Evolutionary conservation across 352 stramenopile species (phyloP), one percentile per base, ranked within the genome.

Genomic region (Globisporangium middletonii): DNA sequence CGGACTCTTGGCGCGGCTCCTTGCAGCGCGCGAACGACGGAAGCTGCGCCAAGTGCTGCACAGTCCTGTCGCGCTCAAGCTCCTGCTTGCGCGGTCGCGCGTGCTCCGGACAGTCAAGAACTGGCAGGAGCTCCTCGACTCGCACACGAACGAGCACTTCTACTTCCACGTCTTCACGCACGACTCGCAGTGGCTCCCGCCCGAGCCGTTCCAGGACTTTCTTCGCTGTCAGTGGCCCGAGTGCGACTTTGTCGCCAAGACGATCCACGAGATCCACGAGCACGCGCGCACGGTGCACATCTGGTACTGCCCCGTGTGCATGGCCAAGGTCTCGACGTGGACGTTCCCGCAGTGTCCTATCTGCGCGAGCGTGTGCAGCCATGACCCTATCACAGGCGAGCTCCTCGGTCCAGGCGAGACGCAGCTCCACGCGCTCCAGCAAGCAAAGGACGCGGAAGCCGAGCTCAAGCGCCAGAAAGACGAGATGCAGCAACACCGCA

Each of bases 71-170:
- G 79, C 79, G 18, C 65, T 92, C 30, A 82, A 82, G 44, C 65
- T 90, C 23, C 65, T 92, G 19, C 61, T 94, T 1, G 76, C 84
- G 56, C 77, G 81, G 42, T 91, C 77, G 1, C 82, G 62, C 0
- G 71, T 91, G 30, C 62, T 88, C 16, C 71, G 79, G 3, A 86
- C 74, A 1, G 64, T 94, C 50, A 73, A 69, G 12, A 77, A 79
- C 42, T 94, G 81, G 83, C 83, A 94, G 49, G 83, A 94, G 50
- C 64, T 87, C 26, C 59, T 92, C 1, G 83, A 94, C 59, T 68
- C 79, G 33, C 82, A 89, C 61, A 94, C 83, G 8, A 89, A 87
- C 63, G 83, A 94, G 64, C 89, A 89, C 69, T 93, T 86, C 57
- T 93, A 92, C 71, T 88, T 92, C 37, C 79, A 93, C 62, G 68